Evolutionary conservation across 306 rosid species (phyloP).

Genomic region (Cicer judaicum): DNA sequence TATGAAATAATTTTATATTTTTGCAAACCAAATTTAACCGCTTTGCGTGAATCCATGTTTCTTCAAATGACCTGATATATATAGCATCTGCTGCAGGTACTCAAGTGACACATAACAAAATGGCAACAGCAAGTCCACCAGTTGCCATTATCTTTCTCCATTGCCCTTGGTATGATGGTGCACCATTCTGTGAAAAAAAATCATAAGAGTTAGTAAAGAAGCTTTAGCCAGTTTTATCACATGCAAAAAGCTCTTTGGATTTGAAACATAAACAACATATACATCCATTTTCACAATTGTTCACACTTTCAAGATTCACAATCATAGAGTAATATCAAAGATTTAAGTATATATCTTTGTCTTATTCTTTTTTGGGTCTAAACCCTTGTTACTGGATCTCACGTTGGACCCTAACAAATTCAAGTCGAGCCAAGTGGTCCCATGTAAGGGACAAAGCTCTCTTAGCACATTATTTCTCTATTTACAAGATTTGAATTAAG

Average conservation of each 20-base stretch:
- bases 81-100: constrained; percentile 48
- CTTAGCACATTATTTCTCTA: too few relatives aligned
- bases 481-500: too few relatives aligned
- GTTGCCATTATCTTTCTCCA: constrained; percentile 54
- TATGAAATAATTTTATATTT: constrained; percentile 40
- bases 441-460: too few relatives aligned
- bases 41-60: constrained; percentile 38
- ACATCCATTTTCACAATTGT: too few relatives aligned
- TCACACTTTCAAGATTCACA: too few relatives aligned
- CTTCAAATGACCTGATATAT: constrained; percentile 22
- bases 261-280: too few relatives aligned
- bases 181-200: constrained; percentile 63
- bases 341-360: neutral
- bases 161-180: constrained; percentile 49
- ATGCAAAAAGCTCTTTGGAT: neutral
- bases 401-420: too few relatives aligned
- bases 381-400: too few relatives aligned
- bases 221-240: neutral
- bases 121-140: constrained; percentile 56
- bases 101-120: constrained; percentile 57
- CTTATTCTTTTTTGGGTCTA: neutral
- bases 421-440: too few relatives aligned
- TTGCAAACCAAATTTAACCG: constrained; percentile 36
- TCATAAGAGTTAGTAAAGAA: constrained; percentile 3
- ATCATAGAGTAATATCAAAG: too few relatives aligned